A percentile compares a stretch with the other conserved stretches of the same genome.
These are phyloP conservation scores for Lentinula sp. DNA, from an alignment of 768 basidiomycete species.

Conservation along the genomic window DNA sequence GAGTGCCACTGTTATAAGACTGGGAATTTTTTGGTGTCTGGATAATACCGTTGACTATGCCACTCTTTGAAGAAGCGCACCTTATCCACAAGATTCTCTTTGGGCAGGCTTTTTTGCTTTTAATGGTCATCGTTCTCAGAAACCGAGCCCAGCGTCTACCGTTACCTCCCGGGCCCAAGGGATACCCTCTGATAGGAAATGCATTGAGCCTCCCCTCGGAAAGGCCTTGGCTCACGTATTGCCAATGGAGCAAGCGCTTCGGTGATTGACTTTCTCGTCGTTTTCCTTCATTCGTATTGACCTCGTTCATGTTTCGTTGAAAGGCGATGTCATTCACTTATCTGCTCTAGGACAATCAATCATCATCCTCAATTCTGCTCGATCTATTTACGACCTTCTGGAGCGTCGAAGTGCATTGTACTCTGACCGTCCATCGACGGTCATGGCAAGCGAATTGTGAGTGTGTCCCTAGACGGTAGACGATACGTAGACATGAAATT, in stretches of 20 bases:
- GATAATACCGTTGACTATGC: neutral
- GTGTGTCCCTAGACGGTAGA: neutral
- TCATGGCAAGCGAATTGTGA: slow-evolving; percentile 5
- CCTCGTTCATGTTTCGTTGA: neutral
- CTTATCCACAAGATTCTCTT: neutral
- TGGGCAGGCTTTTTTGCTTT: neutral
- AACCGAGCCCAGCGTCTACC: slow-evolving; percentile 4
- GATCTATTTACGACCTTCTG: slow-evolving; percentile 26
- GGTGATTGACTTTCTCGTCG: slow-evolving; percentile 24
- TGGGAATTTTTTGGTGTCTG: neutral
- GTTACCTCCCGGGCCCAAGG: slow-evolving; percentile 29
- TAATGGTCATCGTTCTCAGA: neutral
- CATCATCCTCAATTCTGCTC: slow-evolving; percentile 24
- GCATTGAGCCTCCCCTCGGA: slow-evolving; percentile 26
- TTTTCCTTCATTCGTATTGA: slow-evolving; percentile 9
- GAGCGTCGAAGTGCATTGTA: slow-evolving; percentile 27
- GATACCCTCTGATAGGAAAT: slow-evolving; percentile 31
- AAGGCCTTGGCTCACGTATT: slow-evolving; percentile 25
- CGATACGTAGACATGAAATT: neutral
- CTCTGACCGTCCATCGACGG: slow-evolving; percentile 18
- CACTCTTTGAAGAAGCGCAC: neutral
- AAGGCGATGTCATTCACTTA: slow-evolving; percentile 16
- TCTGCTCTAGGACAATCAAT: slow-evolving; percentile 17
- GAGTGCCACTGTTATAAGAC: neutral
- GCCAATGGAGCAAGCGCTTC: slow-evolving; percentile 28